These are phyloP conservation scores for Chytridium lagenaria DNA, from an alignment of 371 early-diverging fungal species.

Conservation along the genomic window DNA sequence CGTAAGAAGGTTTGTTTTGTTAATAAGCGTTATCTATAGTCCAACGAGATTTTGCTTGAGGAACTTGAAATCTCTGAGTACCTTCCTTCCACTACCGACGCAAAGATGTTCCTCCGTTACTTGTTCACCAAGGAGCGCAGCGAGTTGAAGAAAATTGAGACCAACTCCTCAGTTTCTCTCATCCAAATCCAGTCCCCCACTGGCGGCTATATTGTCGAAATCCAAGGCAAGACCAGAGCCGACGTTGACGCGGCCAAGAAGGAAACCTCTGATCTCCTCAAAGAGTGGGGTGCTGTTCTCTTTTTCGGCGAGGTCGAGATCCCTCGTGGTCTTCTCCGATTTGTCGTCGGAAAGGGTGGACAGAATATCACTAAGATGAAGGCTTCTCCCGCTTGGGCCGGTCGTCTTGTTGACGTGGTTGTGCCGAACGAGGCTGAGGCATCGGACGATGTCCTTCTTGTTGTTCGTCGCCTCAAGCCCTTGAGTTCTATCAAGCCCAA, in stretches of 20 bases:
- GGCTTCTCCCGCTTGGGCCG: conserved; percentile 45
- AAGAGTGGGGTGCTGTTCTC: conserved; percentile 39
- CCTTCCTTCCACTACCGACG: conserved; percentile 38
- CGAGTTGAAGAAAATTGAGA: conserved; percentile 50
- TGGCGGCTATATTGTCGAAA: conserved; percentile 40
- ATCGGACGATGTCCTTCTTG: conserved; percentile 69
- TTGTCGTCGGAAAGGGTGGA: conserved; percentile 81
- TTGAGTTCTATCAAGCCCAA: conserved; percentile 32
- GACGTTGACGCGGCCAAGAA: conserved; percentile 44
- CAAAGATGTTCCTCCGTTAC: conserved; percentile 44
- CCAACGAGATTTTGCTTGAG: conserved; percentile 48
- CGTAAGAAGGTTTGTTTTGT: conserved; percentile 8
- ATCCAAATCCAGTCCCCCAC: conserved; percentile 6
- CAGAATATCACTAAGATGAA: conserved; percentile 64
- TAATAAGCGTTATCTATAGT: conserved; percentile 28
- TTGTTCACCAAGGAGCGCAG: conserved; percentile 51
- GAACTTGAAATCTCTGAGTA: conserved; percentile 47
- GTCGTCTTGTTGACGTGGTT: conserved; percentile 67
- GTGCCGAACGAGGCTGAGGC: conserved; percentile 72
- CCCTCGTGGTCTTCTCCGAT: conserved; percentile 79
- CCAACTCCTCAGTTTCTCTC: conserved; percentile 39
- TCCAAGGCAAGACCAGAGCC: conserved; percentile 50
- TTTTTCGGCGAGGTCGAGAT: conserved; percentile 76
- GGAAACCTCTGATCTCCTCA: conserved; percentile 37
- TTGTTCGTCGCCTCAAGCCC: conserved; percentile 55